These are phyloP conservation scores for Neobulgaria alba DNA, from an alignment of 2,329 filamentous ascomycete genomes.

Conservation along the genomic window DNA sequence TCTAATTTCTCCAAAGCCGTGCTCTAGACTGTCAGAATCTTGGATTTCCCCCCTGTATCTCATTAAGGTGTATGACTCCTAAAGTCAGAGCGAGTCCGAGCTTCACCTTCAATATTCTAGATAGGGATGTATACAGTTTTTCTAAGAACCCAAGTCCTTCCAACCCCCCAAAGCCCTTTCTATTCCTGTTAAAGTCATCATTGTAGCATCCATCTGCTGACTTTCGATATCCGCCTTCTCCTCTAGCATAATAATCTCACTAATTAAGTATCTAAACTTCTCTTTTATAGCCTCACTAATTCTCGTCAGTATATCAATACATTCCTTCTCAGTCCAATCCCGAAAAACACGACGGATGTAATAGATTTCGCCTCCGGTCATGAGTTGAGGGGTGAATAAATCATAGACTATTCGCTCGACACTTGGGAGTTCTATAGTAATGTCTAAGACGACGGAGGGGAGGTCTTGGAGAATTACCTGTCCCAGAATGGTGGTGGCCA, in stretches of 20 bases:
- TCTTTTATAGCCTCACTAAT: conserved; percentile 25
- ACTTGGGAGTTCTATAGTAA: conserved; percentile 2
- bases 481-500: not conserved
- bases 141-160: no score
- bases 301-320: conserved; percentile 19
- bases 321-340: conserved; percentile 25
- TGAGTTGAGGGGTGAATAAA: conserved; percentile 23
- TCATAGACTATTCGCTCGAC: conserved; percentile 23
- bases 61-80: no score
- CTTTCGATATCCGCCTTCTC: conserved; percentile 20
- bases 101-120: no score
- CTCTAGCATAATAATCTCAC: conserved; percentile 23
- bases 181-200: conserved; percentile 23
- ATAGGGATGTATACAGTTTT: no score
- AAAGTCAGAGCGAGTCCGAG: no score
- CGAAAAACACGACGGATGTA: conserved; percentile 28
- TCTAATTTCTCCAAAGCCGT: no score
- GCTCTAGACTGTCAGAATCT: no score
- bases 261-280: conserved; percentile 21
- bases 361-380: conserved; percentile 26
- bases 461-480: conserved; percentile 9
- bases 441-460: conserved; percentile 2
- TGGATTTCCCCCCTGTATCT: no score
- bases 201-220: conserved; percentile 29
- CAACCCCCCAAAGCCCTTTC: conserved; percentile 22